These are phyloP conservation scores for Sequoia sempervirens DNA, from an alignment of 75 land plant genomes.

Conservation along the genomic window DNA sequence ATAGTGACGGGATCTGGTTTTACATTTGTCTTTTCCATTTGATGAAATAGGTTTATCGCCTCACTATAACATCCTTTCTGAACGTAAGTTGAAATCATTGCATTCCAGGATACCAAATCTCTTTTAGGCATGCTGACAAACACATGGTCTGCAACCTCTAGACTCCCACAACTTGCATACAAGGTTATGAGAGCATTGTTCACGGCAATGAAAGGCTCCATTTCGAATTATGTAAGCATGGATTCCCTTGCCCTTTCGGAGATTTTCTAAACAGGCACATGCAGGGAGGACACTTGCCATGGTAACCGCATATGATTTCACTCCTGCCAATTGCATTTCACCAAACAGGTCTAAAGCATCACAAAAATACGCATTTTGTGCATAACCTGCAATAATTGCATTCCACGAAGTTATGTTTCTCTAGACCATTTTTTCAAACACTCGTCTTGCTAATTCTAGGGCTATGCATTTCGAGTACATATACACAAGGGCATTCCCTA, in stretches of 20 bases:
- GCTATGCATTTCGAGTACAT: slow-evolving; percentile 33
- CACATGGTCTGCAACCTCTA: slow-evolving; percentile 16
- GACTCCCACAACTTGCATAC: slow-evolving; percentile 24
- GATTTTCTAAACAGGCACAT: slow-evolving; percentile 8
- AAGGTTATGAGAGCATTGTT: slow-evolving; percentile 15
- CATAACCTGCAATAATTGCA: slow-evolving; percentile 46
- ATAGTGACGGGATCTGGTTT: slow-evolving; percentile 7
- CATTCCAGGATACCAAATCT: slow-evolving; percentile 21
- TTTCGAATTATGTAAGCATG: slow-evolving; percentile 14
- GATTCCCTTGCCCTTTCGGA: slow-evolving; percentile 17
- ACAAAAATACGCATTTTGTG: slow-evolving; percentile 13
- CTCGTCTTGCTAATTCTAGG: slow-evolving; percentile 21
- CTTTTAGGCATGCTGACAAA: slow-evolving; percentile 21
- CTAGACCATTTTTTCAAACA: slow-evolving; percentile 36
- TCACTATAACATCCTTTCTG: slow-evolving; percentile 1
- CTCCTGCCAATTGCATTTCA: slow-evolving; percentile 14
- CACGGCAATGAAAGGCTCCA: slow-evolving; percentile 5
- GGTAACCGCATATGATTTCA: slow-evolving; percentile 12
- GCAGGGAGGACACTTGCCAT: slow-evolving; percentile 9
- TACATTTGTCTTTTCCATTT: not conserved
- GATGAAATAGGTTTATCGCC: not conserved
- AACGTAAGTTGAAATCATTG: slow-evolving; percentile 21
- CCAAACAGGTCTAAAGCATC: slow-evolving; percentile 31
- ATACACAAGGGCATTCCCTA: slow-evolving; percentile 24
- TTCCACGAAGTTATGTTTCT: slow-evolving; percentile 58